phyloP scores from a whole-genome alignment of 768 basidiomycete genomes.

The Trametes sanguinea region DNA sequence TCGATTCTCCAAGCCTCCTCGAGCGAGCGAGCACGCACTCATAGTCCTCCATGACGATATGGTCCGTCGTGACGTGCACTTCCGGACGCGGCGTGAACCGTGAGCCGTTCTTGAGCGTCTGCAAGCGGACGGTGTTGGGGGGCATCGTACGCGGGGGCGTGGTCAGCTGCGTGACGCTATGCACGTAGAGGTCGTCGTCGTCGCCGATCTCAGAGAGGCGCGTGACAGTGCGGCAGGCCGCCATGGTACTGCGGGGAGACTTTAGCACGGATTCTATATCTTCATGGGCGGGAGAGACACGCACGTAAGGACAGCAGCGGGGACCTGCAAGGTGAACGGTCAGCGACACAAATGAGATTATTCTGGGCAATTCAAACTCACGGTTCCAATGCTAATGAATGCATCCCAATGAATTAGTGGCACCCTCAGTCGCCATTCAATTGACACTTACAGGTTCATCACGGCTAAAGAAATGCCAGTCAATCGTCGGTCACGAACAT shows the following conservation, averaged over 20 bases:
- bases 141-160: not conserved
- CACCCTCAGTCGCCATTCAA: too few species aligned
- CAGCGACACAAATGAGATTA: not conserved
- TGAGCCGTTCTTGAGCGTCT: slow-evolving; percentile 6
- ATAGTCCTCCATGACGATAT: slow-evolving; percentile 61
- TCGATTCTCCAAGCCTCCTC: too few species aligned
- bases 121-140: slow-evolving; percentile 7
- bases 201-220: slow-evolving; percentile 58
- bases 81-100: slow-evolving; percentile 38
- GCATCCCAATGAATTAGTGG: not conserved
- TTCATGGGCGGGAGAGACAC: not conserved
- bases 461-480: slow-evolving; percentile 39
- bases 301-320: slow-evolving; percentile 68
- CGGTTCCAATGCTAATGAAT: slow-evolving; percentile 51
- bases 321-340: slow-evolving; percentile 43
- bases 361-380: slow-evolving; percentile 9
- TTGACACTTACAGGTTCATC: slow-evolving; percentile 60
- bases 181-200: slow-evolving; percentile 33
- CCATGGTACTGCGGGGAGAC: slow-evolving; percentile 42
- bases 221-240: slow-evolving; percentile 70
- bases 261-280: not conserved
- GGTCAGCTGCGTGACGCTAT: slow-evolving; percentile 19
- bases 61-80: slow-evolving; percentile 61
- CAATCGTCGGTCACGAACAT: not conserved
- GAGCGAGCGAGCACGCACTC: slow-evolving; percentile 15